Conservation (phyloP, 2,329 filamentous ascomycete genomes). For the Alternaria triticina region DNA sequence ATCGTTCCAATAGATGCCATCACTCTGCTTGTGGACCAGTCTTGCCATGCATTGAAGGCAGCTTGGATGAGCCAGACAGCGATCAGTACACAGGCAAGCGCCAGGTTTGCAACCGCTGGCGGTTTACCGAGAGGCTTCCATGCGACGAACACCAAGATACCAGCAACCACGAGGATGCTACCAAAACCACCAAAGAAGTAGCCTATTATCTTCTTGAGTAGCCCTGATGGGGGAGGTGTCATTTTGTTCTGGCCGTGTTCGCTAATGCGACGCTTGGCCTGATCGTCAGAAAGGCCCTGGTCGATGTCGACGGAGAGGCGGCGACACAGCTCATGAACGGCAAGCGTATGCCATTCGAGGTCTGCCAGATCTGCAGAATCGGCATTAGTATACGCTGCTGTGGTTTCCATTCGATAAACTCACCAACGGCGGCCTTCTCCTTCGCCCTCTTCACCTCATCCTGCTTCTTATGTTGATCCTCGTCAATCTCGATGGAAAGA, state of each 20-base stretch:
- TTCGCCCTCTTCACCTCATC: conserved; percentile 39
- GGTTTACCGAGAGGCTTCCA: conserved; percentile 78
- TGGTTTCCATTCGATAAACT: background rate
- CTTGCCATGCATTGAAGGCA: conserved; percentile 65
- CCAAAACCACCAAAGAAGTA: conserved; percentile 84
- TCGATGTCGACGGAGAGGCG: conserved; percentile 64
- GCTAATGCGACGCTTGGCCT: conserved; percentile 61
- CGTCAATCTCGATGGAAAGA: conserved; percentile 53
- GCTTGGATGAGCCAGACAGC: conserved; percentile 69
- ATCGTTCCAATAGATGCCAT: conserved; percentile 82
- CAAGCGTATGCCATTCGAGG: conserved; percentile 72
- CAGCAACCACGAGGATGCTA: conserved; percentile 70
- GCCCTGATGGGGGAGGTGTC: conserved; percentile 68
- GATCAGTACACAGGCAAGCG: conserved; percentile 74
- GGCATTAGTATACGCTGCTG: conserved; percentile 18
- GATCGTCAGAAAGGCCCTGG: conserved; percentile 66
- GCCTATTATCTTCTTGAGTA: conserved; percentile 63
- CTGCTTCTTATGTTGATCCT: conserved; percentile 38
- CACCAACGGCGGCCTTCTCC: conserved; percentile 44
- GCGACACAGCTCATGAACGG: conserved; percentile 63
- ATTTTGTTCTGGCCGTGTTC: conserved; percentile 72
- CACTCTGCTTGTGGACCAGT: conserved; percentile 77
- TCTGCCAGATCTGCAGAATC: conserved; percentile 50
- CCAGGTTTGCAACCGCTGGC: conserved; percentile 73
- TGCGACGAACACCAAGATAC: conserved; percentile 75